Evolutionary conservation across 371 early-diverging fungal genomes (phyloP), one percentile per base, ranked within the genome.

Genomic region (Syncephalastrum sp.): DNA sequence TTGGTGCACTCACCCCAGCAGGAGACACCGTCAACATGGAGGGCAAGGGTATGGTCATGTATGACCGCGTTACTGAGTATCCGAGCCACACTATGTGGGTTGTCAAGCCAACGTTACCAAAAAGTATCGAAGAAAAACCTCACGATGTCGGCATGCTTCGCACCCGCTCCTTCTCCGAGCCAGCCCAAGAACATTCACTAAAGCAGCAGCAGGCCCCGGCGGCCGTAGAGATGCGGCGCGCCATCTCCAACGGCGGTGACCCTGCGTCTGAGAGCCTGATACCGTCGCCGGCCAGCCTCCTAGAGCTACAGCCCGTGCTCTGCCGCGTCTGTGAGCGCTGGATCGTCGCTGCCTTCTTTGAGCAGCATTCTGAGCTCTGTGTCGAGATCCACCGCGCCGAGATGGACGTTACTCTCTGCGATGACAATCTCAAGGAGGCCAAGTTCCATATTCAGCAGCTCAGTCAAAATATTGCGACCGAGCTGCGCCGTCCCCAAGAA

Each of bases 1-100:
- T 91, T 58, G 72, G 74, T n/a, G 81, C 93, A 4, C 63, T 77
- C 16, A 74, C 61, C 3, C 61, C 62, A 41, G 62, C 70, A 13
- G 55, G 64, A 8, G 75, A 83, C 4, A 77, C 83, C 12, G 79
- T 85, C 13, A 81, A 85, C 43, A 89, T 96, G 78, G 91, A 93
- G 59, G 95, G 90, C 23, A 91, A 94, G 60, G 96, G 95, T 0
- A 93, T 96, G 92, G 67, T 92, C n/a, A 89, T 90, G 67, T 89
- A 90, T 55, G 87, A 91, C 57, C 79, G 87, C 15, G 72, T 78
- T 2, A 83, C 86, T 5, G 80, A 76, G 16, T 77, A 82, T 24
- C 88, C 92, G 0, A 81, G 87, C 47, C 91, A 91, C 63, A 88
- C 91, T 0, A 84, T 96, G 74, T 94, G 94, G 95, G 91, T 93